These are phyloP conservation scores for Inosperma sp. DNA, from an alignment of 768 basidiomycete genomes.

Conservation along the genomic window DNA sequence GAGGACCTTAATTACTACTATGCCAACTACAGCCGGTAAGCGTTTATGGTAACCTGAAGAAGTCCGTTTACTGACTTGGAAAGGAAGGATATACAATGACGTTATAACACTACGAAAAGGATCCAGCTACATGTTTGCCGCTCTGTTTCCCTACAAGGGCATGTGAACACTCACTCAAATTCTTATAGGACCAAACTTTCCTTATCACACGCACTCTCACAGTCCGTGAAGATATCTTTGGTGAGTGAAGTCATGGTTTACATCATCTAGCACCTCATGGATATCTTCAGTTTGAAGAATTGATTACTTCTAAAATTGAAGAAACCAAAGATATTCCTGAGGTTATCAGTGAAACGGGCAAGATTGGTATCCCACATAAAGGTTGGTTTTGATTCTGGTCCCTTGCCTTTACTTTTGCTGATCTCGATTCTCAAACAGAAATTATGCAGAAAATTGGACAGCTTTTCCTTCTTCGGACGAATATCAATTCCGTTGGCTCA, in stretches of 20 bases:
- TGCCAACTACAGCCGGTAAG: constrained; percentile 90
- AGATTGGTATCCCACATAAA: constrained; percentile 87
- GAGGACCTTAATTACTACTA: constrained; percentile 97
- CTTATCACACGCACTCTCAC: constrained; percentile 89
- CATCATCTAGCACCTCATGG: background rate
- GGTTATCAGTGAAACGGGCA: constrained; percentile 88
- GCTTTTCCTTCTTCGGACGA: constrained; percentile 87
- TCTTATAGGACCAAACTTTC: constrained; percentile 85
- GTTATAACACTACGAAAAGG: constrained; percentile 93
- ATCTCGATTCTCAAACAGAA: constrained; percentile 40
- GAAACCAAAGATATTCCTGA: constrained; percentile 96
- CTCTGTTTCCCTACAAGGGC: constrained; percentile 13
- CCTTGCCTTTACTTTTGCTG: background rate
- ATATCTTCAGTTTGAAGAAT: constrained; percentile 71
- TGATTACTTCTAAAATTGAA: constrained; percentile 90
- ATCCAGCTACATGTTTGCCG: constrained; percentile 86
- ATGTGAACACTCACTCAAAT: background rate
- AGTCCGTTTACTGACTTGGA: constrained; percentile 3
- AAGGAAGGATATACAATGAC: constrained; percentile 93
- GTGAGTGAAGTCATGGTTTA: constrained; percentile 36
- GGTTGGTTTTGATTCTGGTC: constrained; percentile 39
- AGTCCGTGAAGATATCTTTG: constrained; percentile 95
- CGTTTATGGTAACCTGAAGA: background rate
- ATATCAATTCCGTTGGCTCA: constrained; percentile 93
- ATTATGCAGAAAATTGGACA: constrained; percentile 98